Evolutionary conservation across 2,329 filamentous ascomycete species (phyloP).

Genomic region (Paecilomyces formosus): DNA sequence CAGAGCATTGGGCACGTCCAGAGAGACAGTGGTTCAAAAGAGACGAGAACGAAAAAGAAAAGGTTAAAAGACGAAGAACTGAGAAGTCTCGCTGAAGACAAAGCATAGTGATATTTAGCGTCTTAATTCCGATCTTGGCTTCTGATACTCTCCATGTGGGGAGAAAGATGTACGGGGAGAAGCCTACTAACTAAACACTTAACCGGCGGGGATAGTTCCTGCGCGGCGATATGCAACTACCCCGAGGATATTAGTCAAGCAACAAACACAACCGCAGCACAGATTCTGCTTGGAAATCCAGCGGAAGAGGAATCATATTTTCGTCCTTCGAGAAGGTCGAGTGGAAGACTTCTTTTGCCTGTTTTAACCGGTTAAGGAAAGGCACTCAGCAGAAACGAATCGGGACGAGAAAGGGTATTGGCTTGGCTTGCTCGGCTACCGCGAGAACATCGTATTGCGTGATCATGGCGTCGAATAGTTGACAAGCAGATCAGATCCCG

Average conservation of each 20-base stretch:
- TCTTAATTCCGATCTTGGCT: background rate
- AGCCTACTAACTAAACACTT: too few species aligned
- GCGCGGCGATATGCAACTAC: background rate
- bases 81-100: background rate
- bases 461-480: background rate
- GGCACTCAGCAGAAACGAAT: too few species aligned
- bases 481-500: background rate
- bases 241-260: too few species aligned
- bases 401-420: background rate
- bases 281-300: background rate
- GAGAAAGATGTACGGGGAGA: background rate
- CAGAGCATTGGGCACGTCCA: background rate
- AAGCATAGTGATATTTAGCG: background rate
- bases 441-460: background rate
- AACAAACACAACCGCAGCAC: background rate
- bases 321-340: background rate
- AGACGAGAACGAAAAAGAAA: background rate
- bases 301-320: background rate
- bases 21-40: background rate
- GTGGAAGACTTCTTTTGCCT: background rate
- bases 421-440: background rate
- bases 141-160: background rate
- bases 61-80: background rate
- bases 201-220: background rate
- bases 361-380: background rate